Evolutionary conservation across 352 stramenopile genomes (phyloP), one percentile per base, ranked within the genome.

Genomic region (Pythium apleroticum): DNA sequence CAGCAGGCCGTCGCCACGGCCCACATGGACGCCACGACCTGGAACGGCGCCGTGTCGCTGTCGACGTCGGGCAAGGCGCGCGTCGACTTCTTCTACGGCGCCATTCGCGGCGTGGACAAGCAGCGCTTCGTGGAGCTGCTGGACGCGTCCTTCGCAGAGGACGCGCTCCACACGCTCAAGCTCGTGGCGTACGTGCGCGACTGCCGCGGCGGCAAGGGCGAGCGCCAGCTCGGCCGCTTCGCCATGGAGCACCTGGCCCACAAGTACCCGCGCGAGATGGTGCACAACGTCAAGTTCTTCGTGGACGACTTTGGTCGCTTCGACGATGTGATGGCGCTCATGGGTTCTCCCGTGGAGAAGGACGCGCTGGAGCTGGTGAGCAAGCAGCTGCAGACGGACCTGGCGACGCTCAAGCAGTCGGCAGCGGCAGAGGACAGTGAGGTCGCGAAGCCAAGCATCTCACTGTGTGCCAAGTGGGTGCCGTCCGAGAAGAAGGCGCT

Each of bases 121-220:
- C 35, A 60, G 20, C 72, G 67, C 1, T 68, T 82, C 46, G 15
- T 61, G 1, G 6, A 54, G 3, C 53, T 85, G 6, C 49, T 85
- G 30, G 65, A 69, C 9, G 71, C 71, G 2, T 84, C 77, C 48
- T 84, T 75, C 61, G 52, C 57, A 5, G 75, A 86, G 57, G 70
- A 86, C 49, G 48, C 75, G 27, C 60, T 84, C 53, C 77, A 84
- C 65, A 86, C 77, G 33, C 73, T 86, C 64, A 86, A 81, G 73
- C 50, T 86, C 15, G 58, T 78, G 19, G 77, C 77, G 25, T 84
- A 84, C 71, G 45, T 86, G 12, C 77, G 77, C 41, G 77, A 80
- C 69, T 73, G 60, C 39, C 77, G 77, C 41, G 73, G 73, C 20
- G 77, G 77, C 66, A 84, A 84, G 60, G 75, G 77, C 46, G 75